phyloP scores from a whole-genome alignment of 441 rosid genomes.

The Jatropha multifida region DNA sequence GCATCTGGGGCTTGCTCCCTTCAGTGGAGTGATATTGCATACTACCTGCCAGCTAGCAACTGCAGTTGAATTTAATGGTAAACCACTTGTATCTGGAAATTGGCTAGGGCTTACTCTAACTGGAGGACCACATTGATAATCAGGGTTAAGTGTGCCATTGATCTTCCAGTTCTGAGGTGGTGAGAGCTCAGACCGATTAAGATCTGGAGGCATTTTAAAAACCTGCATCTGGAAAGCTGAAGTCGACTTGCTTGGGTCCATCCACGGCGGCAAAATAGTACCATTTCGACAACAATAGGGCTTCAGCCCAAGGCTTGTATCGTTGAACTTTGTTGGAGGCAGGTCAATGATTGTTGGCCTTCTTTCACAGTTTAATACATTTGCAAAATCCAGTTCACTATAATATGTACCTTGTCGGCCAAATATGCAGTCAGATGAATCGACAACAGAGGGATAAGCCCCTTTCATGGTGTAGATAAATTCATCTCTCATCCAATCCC shows the following conservation, averaged over 20 bases:
- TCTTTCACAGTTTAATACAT: constrained; percentile 76
- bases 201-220: constrained; percentile 83
- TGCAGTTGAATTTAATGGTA: constrained; percentile 54
- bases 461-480: constrained; percentile 76
- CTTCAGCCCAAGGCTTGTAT: constrained; percentile 59
- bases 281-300: constrained; percentile 91
- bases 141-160: constrained; percentile 75
- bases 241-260: constrained; percentile 78
- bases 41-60: constrained; percentile 95
- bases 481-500: constrained; percentile 84
- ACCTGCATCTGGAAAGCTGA: constrained; percentile 86
- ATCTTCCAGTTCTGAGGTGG: constrained; percentile 92
- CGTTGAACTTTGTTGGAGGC: constrained; percentile 77
- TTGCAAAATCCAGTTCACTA: constrained; percentile 53
- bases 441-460: constrained; percentile 70
- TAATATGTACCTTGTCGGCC: constrained; percentile 64
- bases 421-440: constrained; percentile 66
- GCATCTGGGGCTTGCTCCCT: constrained; percentile 60
- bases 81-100: constrained; percentile 61
- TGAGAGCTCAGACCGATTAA: constrained; percentile 60
- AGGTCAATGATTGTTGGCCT: constrained; percentile 81
- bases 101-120: constrained; percentile 70
- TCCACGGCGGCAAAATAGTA: constrained; percentile 68
- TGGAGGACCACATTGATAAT: constrained; percentile 81
- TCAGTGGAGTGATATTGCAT: constrained; percentile 77